phyloP scores from a whole-genome alignment of 108 stramenopile genomes.

The Skeletonema grethae region DNA sequence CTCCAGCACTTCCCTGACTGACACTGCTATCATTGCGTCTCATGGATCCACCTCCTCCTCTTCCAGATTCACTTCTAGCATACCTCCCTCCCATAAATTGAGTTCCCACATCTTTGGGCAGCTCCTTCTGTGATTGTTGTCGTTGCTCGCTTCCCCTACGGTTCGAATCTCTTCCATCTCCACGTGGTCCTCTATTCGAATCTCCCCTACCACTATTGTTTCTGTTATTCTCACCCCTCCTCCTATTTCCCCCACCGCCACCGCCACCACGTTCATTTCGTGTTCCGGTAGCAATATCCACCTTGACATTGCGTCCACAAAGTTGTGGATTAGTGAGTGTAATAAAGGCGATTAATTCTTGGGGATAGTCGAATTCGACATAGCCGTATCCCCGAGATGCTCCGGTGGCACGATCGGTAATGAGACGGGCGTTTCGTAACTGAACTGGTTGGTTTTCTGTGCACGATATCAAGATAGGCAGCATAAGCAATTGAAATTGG shows the following conservation, averaged over 20 bases:
- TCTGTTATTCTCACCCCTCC: background rate
- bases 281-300: constrained; percentile 58
- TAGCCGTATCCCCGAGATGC: constrained; percentile 44
- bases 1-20: constrained; percentile 14
- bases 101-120: constrained; percentile 18
- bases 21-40: constrained; percentile 28
- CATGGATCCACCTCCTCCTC: constrained; percentile 30
- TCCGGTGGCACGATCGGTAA: constrained; percentile 25
- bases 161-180: constrained; percentile 7
- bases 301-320: constrained; percentile 63
- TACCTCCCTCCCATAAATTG: constrained; percentile 47
- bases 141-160: constrained; percentile 16
- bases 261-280: constrained; percentile 18
- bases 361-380: constrained; percentile 39
- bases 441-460: constrained; percentile 9
- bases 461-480: background rate
- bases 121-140: constrained; percentile 1
- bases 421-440: constrained; percentile 21
- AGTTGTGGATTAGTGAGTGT: constrained; percentile 30
- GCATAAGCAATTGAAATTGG: background rate
- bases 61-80: constrained; percentile 19
- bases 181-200: constrained; percentile 12
- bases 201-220: constrained; percentile 1
- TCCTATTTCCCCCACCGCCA: constrained; percentile 16
- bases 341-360: constrained; percentile 46